Evolutionary conservation across 805 yeast species (phyloP).

Genomic region (Yarrowia deformans): DNA sequence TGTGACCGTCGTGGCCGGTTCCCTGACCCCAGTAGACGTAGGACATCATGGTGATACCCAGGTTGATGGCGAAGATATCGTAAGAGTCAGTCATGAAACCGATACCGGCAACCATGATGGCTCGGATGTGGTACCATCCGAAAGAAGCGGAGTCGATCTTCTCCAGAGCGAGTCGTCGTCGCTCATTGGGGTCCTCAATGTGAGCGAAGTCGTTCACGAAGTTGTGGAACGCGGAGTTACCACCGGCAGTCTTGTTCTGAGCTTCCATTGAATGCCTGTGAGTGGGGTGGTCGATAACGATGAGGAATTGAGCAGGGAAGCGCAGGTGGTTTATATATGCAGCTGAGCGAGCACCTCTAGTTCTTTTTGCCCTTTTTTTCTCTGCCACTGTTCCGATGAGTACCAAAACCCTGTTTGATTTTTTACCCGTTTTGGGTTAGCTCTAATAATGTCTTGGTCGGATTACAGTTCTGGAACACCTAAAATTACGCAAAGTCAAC

Average conservation of each 20-base stretch:
- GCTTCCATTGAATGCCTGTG: constrained; percentile 30
- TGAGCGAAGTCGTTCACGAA: constrained; percentile 62
- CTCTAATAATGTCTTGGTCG: constrained; percentile 27
- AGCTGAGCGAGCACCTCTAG: not conserved
- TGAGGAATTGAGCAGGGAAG: constrained; percentile 16
- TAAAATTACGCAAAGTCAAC: not conserved
- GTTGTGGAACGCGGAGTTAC: constrained; percentile 66
- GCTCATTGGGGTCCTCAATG: constrained; percentile 63
- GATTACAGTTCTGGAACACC: constrained; percentile 9
- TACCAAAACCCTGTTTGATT: constrained; percentile 5
- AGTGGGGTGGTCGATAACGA: constrained; percentile 12
- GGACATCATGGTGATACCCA: constrained; percentile 79
- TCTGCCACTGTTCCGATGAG: constrained; percentile 9
- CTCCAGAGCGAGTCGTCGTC: constrained; percentile 66
- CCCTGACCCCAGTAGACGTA: constrained; percentile 74
- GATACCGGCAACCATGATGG: constrained; percentile 85
- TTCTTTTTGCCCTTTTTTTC: not conserved
- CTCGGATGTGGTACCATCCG: constrained; percentile 65
- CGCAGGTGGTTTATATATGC: constrained; percentile 31
- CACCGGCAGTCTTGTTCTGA: constrained; percentile 50
- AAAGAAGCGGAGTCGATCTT: constrained; percentile 64
- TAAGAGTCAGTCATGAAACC: constrained; percentile 94
- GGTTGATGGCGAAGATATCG: constrained; percentile 88
- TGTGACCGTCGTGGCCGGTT: constrained; percentile 45
- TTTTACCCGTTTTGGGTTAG: constrained; percentile 35